phyloP scores from a whole-genome alignment of 2,329 filamentous ascomycete genomes.

The Trichoderma citrinoviride region DNA sequence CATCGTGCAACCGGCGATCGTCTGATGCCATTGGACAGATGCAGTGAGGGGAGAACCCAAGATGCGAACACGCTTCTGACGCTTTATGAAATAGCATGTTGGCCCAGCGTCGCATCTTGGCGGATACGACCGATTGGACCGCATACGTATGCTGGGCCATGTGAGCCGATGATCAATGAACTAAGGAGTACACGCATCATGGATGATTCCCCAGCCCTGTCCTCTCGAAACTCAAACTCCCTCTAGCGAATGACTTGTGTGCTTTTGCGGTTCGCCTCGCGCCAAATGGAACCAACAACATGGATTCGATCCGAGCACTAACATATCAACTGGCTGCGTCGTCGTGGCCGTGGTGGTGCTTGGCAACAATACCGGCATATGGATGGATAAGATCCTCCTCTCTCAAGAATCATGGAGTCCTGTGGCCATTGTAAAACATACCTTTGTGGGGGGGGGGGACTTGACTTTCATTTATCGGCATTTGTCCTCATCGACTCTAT shows the following conservation, averaged over 20 bases:
- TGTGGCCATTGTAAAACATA: too few species aligned
- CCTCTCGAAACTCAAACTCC: not conserved
- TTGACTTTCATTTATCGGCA: too few species aligned
- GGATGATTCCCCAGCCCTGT: not conserved
- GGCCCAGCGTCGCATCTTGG: not conserved
- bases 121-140: not conserved
- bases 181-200: not conserved
- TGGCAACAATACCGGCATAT: too few species aligned
- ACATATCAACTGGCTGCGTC: too few species aligned
- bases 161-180: not conserved
- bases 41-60: conserved; percentile 3
- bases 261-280: not conserved
- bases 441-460: too few species aligned
- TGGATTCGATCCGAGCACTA: too few species aligned
- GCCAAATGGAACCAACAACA: not conserved
- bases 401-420: too few species aligned
- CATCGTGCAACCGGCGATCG: conserved; percentile 16
- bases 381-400: too few species aligned
- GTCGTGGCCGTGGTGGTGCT: too few species aligned
- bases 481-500: too few species aligned
- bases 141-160: not conserved
- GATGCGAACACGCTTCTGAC: not conserved
- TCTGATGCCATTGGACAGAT: conserved; percentile 17
- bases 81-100: not conserved
- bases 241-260: not conserved